Evolutionary conservation across 306 rosid genomes (phyloP).

Genomic region (Ziziphus jujuba): DNA sequence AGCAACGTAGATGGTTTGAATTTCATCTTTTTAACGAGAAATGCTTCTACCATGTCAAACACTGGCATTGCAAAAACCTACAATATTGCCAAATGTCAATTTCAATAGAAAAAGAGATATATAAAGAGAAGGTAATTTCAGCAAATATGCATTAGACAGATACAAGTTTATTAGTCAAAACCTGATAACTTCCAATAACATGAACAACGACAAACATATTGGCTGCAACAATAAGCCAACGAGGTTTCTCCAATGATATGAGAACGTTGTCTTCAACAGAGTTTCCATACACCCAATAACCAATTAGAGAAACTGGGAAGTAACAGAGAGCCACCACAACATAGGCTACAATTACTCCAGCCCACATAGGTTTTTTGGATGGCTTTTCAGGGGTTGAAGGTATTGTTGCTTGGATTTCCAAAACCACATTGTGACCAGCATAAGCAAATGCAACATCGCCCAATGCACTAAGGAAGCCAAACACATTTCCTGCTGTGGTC

Average conservation of each 20-base stretch:
- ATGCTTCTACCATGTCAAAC: constrained; percentile 35
- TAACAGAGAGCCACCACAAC: constrained; percentile 42
- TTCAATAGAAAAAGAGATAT: neutral
- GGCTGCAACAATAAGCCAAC: constrained; percentile 33
- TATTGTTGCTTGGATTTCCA: constrained; percentile 50
- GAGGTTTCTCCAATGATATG: constrained; percentile 35
- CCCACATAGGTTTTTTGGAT: constrained; percentile 44
- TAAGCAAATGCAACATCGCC: constrained; percentile 48
- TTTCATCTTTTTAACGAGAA: constrained; percentile 29
- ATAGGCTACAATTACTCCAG: constrained; percentile 32
- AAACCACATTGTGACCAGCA: constrained; percentile 43
- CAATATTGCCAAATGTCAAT: neutral
- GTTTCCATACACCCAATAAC: constrained; percentile 43
- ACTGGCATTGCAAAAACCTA: constrained; percentile 43
- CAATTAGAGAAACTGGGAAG: constrained; percentile 36
- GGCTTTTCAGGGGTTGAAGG: constrained; percentile 44
- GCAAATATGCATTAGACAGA: neutral
- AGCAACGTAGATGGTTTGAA: constrained; percentile 32
- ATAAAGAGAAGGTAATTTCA: neutral
- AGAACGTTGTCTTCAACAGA: constrained; percentile 39
- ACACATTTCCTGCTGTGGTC: constrained; percentile 26
- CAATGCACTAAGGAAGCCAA: constrained; percentile 36
- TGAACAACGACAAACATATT: constrained; percentile 43
- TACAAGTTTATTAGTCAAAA: neutral
- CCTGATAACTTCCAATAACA: constrained; percentile 50